Percentiles rank a stretch among this genome's conserved stretches.
phyloP scores from a whole-genome alignment of 2,329 filamentous ascomycete genomes.

The Colletotrichum sp. region DNA sequence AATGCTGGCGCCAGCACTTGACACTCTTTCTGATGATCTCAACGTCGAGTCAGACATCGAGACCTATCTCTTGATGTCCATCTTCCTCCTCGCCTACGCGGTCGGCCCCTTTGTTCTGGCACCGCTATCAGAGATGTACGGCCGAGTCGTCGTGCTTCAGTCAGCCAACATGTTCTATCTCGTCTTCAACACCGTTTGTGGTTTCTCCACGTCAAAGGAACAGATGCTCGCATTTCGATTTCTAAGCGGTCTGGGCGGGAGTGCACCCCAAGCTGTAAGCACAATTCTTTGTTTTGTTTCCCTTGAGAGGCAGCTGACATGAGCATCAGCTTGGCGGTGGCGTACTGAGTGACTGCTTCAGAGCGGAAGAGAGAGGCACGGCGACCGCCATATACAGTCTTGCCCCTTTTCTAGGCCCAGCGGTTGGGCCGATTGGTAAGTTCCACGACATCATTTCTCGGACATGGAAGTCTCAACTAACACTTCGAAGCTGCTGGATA shows the following conservation, averaged over 20 bases:
- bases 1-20: slow-evolving; percentile 54
- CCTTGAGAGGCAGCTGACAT: neutral
- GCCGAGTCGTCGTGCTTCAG: slow-evolving; percentile 50
- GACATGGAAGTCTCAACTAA: neutral
- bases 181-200: slow-evolving; percentile 59
- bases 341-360: slow-evolving; percentile 53
- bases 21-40: slow-evolving; percentile 48
- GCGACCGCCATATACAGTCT: slow-evolving; percentile 39
- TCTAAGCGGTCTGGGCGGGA: slow-evolving; percentile 50
- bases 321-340: slow-evolving; percentile 44
- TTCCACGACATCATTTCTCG: no score
- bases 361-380: slow-evolving; percentile 41
- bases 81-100: slow-evolving; percentile 64
- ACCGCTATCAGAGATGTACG: slow-evolving; percentile 58
- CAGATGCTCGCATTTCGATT: slow-evolving; percentile 57
- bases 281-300: neutral
- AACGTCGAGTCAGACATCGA: slow-evolving; percentile 45
- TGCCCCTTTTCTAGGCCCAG: slow-evolving; percentile 48
- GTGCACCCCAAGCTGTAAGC: slow-evolving; percentile 48
- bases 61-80: slow-evolving; percentile 59
- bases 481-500: slow-evolving; percentile 39
- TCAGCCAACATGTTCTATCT: slow-evolving; percentile 54
- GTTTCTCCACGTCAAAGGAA: slow-evolving; percentile 47
- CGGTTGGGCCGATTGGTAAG: slow-evolving; percentile 44
- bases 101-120: slow-evolving; percentile 57